Evolutionary conservation across 2,329 filamentous ascomycete genomes (phyloP).

Genomic region (Neopestalotiopsis sp.): DNA sequence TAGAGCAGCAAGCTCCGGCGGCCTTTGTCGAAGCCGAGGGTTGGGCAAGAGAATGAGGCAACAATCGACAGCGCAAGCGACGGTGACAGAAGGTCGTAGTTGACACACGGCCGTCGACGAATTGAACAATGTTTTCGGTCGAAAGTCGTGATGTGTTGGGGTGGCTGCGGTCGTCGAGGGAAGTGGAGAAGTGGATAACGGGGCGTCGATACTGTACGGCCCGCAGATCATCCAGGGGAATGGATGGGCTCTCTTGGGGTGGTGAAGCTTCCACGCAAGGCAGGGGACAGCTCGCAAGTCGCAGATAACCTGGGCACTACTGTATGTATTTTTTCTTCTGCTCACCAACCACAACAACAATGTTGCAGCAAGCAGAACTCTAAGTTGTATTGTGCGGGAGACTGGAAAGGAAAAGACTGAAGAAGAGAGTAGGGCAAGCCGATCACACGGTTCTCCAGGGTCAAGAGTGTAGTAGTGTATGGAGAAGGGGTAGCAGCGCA

Average conservation of each 20-base stretch:
- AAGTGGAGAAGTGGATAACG: constrained; percentile 19
- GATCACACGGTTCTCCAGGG: not conserved
- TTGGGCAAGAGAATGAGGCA: not conserved
- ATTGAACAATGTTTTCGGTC: constrained; percentile 18
- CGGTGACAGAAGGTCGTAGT: constrained; percentile 2
- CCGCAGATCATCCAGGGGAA: constrained; percentile 20
- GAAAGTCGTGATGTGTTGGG: constrained; percentile 13
- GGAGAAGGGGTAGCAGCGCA: constrained; percentile 7
- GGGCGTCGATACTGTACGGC: constrained; percentile 16
- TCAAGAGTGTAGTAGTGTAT: not conserved
- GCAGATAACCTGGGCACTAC: not conserved
- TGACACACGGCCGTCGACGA: constrained; percentile 7
- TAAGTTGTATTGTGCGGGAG: not conserved
- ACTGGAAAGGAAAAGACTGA: not conserved
- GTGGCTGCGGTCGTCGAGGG: constrained; percentile 13
- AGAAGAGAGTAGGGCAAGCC: not conserved
- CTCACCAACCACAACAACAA: not conserved
- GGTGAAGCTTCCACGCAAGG: not conserved
- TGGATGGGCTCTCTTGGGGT: not conserved
- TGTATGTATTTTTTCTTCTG: not conserved
- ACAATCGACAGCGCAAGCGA: not conserved
- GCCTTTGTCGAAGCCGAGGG: not conserved
- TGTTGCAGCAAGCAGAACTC: not conserved
- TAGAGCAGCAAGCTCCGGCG: not conserved
- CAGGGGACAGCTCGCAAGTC: not conserved